phyloP scores from a whole-genome alignment of 768 basidiomycete genomes.

The button mushroom (Agaricus bisporus) region DNA sequence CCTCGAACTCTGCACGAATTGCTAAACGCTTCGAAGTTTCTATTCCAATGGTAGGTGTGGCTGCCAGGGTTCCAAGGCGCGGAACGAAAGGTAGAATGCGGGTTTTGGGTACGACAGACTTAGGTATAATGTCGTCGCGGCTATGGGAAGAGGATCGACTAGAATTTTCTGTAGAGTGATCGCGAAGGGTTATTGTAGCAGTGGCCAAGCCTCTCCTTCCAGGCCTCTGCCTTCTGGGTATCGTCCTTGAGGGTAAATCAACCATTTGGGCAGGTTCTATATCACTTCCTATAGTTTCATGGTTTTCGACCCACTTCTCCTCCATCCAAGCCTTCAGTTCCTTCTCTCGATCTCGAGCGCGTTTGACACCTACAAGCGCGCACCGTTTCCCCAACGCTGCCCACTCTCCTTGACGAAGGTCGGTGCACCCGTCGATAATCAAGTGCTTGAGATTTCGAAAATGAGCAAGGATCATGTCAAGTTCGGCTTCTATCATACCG shows the following conservation, averaged over 20 bases:
- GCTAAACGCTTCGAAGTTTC: conserved; percentile 28
- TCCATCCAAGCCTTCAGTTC: conserved; percentile 42
- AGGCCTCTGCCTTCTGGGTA: conserved; percentile 21
- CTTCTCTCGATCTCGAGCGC: conserved; percentile 65
- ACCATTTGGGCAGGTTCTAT: conserved; percentile 10
- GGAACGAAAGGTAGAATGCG: conserved; percentile 55
- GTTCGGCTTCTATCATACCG: conserved; percentile 42
- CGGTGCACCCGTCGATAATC: conserved; percentile 61
- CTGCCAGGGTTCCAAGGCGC: conserved; percentile 39
- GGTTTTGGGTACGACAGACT: conserved; percentile 29
- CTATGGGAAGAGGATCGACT: conserved; percentile 6
- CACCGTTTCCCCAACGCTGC: conserved; percentile 52
- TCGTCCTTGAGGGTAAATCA: not conserved
- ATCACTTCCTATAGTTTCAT: conserved; percentile 7
- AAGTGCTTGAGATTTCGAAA: conserved; percentile 55
- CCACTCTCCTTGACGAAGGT: conserved; percentile 55
- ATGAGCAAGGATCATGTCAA: conserved; percentile 47
- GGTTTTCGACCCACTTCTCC: conserved; percentile 23
- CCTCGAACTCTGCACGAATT: conserved; percentile 47
- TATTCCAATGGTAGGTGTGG: conserved; percentile 28
- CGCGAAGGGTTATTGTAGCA: conserved; percentile 57
- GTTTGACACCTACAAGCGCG: conserved; percentile 53
- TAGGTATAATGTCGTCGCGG: not conserved
- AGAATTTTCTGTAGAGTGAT: conserved; percentile 13
- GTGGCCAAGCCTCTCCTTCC: conserved; percentile 62